Base-by-base conservation (phyloP, 2,329 filamentous ascomycete genomes). In the Cyphellophora attinorum region DNA sequence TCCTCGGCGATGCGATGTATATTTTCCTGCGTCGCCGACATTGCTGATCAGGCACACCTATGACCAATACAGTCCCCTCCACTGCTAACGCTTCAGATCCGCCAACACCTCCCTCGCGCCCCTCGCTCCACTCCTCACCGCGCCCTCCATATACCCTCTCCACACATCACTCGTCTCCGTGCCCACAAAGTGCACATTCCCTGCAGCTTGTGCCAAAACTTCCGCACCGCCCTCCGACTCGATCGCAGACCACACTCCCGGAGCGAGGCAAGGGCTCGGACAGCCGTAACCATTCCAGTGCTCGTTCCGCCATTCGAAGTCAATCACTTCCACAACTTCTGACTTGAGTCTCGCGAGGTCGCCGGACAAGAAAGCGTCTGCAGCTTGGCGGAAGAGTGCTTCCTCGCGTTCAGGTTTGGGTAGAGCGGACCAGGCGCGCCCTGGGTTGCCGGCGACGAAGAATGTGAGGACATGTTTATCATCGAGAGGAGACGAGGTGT, bases 81-180 rank as follows among this genome's bases (percentile, higher is more conserved):
- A n/a, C n/a, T n/a, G n/a, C n/a, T n/a, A n/a, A n/a, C 21, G 21
- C 33, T 44, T 40, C 4, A 65, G 37, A 3, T 70, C 62, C 46
- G 73, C 65, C 21, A 50, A 49, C 1, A 41, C 42, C 25, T 46
- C 39, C 25, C 19, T 11, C 10, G 68, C 68, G 2, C 57, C 71
- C 11, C 64, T 51, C 38, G 70, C 56, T 2, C 72, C 71, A 32
- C 57, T 63, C 5, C 62, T 45, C 8, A 75, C 53, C 0, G 72
- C 72, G 2, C 72, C 72, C 40, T 76, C 72, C 68, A 76, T 73
- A 46, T 74, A 74, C 0, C 71, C 70, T 35, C 66, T 68, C 70
- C 70, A 75, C 38, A 67, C 61, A 2, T 47, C 55, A 1, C 64
- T 60, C 1, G 63, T 68, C 54, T 76, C 72, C 0, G 70, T 73